Conservation (phyloP, 306 rosid genomes). For the Morella rubra region DNA sequence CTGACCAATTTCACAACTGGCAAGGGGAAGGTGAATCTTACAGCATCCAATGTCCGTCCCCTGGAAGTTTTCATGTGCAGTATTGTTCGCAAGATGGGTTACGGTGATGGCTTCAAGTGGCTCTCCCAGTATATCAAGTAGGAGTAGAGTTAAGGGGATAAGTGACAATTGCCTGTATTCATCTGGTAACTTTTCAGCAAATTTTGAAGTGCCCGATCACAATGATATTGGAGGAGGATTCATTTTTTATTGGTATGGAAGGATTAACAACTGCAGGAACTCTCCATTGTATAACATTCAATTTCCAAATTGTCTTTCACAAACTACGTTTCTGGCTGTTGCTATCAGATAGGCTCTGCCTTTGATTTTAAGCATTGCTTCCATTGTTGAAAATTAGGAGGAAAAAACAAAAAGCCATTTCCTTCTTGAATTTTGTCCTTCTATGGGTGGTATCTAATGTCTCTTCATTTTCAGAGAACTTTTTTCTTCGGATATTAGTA, state of each 20-base stretch:
- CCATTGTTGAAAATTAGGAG: not conserved
- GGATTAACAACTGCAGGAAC: conserved; percentile 13
- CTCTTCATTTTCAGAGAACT: not conserved
- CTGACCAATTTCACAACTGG: conserved; percentile 77
- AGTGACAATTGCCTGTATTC: conserved; percentile 16
- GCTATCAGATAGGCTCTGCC: not conserved
- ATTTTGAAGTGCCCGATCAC: conserved; percentile 24
- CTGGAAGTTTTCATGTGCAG: conserved; percentile 95
- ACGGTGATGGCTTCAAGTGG: conserved; percentile 86
- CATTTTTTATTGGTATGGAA: conserved; percentile 17
- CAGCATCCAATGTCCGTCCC: conserved; percentile 65
- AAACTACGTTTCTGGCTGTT: not conserved
- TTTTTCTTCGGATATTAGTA: not conserved
- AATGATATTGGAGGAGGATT: conserved; percentile 21
- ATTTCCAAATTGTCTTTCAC: conserved; percentile 8
- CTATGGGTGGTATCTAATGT: not conserved
- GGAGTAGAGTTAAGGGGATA: conserved; percentile 16
- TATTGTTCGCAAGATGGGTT: conserved; percentile 89
- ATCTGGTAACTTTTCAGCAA: conserved; percentile 21
- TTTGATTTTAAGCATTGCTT: not conserved
- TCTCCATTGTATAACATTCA: conserved; percentile 4
- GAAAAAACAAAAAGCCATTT: not conserved
- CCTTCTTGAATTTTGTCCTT: not conserved
- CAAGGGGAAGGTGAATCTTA: conserved; percentile 66
- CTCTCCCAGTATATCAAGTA: conserved; percentile 81